Base-by-base conservation (phyloP, 306 rosid genomes). In the Sophora flavescens region DNA sequence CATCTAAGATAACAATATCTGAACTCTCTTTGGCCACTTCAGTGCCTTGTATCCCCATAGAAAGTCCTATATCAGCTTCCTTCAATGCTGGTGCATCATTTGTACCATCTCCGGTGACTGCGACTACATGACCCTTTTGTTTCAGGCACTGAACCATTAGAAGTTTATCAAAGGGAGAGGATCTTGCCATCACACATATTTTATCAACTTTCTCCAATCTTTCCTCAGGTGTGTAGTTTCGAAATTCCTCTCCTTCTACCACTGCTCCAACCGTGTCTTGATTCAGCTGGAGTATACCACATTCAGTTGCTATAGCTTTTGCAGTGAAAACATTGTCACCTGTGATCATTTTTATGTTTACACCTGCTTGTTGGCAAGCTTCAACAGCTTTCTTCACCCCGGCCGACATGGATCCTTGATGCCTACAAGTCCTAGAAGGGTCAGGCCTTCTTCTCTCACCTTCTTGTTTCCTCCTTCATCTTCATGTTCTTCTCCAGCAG, bases 1-100 rank as follows among this genome's bases (percentile, higher is more conserved):
- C 84, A 59, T 80, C 84, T 56, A 80, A 74, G 26, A 80, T 80
- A 1, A 80, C 80, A 58, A 80, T 80, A 30, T 80, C 84, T 47
- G 84, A 80, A n/a, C 84, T 80, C 80, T 74, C 84, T 58, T 80
- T 80, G 1, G 84, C 84, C 44, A 80, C 84, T 67, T 80, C 84
- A 10, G 84, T 80, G 2, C 84, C 84, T 80, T 80, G 84, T 2
- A 80, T 74, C 56, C 84, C 84, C 84, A 80, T 80, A 8, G 84
- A 80, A 7, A 80, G 84, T 33, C 84, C 84, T 47, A 80, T 74
- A 13, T 80, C 84, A n/a, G 84, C 84, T 80, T 80, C 84, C 18
- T 80, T 80, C 3, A 80, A 74, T n/a, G 84, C 84, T 1, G 84
- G 84, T 38, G 84, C 84, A 16, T 80, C 84, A 13, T 80, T 80